Percentiles rank a stretch among this genome's conserved stretches.
phyloP scores from a whole-genome alignment of 306 rosid species.

The Macrotyloma uniflorum region DNA sequence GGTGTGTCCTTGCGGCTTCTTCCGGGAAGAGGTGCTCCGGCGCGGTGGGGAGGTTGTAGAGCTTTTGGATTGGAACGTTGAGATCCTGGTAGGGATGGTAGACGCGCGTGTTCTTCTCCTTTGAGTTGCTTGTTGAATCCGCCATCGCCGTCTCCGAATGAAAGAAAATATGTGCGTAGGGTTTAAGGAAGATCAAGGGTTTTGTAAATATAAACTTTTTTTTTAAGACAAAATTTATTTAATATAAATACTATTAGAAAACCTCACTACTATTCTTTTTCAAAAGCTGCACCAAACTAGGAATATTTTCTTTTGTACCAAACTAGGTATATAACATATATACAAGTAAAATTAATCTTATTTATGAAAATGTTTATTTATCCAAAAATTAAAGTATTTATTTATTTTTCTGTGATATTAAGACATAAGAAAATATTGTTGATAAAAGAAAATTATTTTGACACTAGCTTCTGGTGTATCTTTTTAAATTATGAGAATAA shows the following conservation, averaged over 20 bases:
- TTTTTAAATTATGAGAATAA: too few species aligned
- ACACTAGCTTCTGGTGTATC: too few species aligned
- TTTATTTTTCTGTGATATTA: too few species aligned
- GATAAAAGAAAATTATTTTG: too few species aligned
- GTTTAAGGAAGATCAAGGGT: slow-evolving; percentile 41
- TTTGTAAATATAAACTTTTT: neutral
- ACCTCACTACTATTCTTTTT: neutral
- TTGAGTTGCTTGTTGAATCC: slow-evolving; percentile 40
- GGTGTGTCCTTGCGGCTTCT: slow-evolving; percentile 60
- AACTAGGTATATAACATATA: too few species aligned
- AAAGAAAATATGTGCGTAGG: slow-evolving; percentile 12
- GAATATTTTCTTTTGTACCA: too few species aligned
- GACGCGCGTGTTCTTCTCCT: slow-evolving; percentile 45
- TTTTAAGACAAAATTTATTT: neutral
- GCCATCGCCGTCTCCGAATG: slow-evolving; percentile 42
- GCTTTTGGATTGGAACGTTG: slow-evolving; percentile 57
- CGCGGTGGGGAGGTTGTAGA: slow-evolving; percentile 70
- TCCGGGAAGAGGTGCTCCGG: slow-evolving; percentile 68
- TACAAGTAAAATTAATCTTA: too few species aligned
- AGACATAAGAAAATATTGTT: neutral
- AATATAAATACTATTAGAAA: neutral
- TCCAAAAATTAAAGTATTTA: too few species aligned
- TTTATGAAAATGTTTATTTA: too few species aligned
- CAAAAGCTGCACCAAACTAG: neutral
- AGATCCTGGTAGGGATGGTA: slow-evolving; percentile 77